Percentiles rank a stretch among this genome's conserved stretches.
phyloP scores from a whole-genome alignment of 768 basidiomycete genomes.

The Leccinum truebloodii region DNA sequence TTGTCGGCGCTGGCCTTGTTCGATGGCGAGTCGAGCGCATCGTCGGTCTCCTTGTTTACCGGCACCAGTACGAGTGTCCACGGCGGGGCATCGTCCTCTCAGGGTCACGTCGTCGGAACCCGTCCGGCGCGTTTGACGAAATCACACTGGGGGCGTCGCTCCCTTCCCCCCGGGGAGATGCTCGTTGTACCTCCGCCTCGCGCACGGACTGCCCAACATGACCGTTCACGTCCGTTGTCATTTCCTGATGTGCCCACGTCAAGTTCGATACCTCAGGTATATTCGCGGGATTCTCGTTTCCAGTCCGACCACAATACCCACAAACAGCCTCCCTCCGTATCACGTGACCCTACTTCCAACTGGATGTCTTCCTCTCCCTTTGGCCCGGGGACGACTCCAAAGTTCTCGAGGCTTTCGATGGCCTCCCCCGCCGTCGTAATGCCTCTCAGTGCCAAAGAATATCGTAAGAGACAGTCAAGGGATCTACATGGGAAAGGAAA shows the following conservation, averaged over 20 bases:
- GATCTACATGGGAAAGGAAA: constrained; percentile 8
- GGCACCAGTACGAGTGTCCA: constrained; percentile 8
- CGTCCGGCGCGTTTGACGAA: constrained; percentile 18
- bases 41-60: constrained; percentile 20
- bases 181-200: constrained; percentile 20
- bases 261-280: constrained; percentile 3
- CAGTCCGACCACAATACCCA: constrained; percentile 5
- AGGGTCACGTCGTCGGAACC: constrained; percentile 9
- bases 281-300: constrained; percentile 17
- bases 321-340: constrained; percentile 21
- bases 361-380: constrained; percentile 33
- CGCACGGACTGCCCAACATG: constrained; percentile 21
- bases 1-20: constrained; percentile 5
- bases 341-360: constrained; percentile 30
- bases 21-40: constrained; percentile 24
- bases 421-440: constrained; percentile 31
- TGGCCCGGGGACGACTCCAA: constrained; percentile 30
- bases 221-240: constrained; percentile 22
- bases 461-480: constrained; percentile 23
- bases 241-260: neutral
- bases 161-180: constrained; percentile 5
- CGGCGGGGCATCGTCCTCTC: constrained; percentile 21
- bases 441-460: constrained; percentile 33
- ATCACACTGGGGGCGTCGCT: constrained; percentile 7
- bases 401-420: constrained; percentile 33